A percentile compares a stretch with the other conserved stretches of the same genome.
Evolutionary conservation across 1,284 basidiomycete species (phyloP).

Genomic region (Quambalaria eucalypti): DNA sequence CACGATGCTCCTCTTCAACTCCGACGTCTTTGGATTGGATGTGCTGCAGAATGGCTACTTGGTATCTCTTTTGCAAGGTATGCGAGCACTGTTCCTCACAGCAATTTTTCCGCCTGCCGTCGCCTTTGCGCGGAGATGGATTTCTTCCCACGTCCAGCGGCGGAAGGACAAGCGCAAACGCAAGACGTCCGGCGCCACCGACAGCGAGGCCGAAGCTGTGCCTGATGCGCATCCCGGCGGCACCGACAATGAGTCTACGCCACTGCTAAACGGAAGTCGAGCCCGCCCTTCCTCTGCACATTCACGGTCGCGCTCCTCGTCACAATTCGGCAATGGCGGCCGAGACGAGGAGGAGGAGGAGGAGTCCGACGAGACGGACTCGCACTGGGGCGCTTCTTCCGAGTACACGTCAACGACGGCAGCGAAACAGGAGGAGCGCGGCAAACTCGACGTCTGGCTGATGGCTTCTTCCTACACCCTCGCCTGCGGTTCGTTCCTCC

Average conservation of each 20-base stretch:
- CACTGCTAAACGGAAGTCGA: too few relatives aligned
- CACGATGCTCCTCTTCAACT: slow-evolving; percentile 35
- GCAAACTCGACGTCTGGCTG: slow-evolving; percentile 31
- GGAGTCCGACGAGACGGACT: background rate
- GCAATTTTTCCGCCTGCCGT: slow-evolving; percentile 31
- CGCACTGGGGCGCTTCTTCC: background rate
- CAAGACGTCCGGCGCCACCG: background rate
- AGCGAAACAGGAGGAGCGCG: slow-evolving; percentile 11
- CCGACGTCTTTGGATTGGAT: slow-evolving; percentile 29
- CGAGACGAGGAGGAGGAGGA: slow-evolving; percentile 1
- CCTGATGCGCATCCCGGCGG: too few relatives aligned
- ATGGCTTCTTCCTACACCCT: slow-evolving; percentile 11
- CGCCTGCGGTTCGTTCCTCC: background rate
- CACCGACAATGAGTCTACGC: too few relatives aligned
- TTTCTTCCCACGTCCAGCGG: slow-evolving; percentile 17
- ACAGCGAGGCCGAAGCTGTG: background rate
- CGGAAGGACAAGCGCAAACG: slow-evolving; percentile 9
- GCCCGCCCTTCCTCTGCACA: too few relatives aligned
- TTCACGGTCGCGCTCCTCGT: too few relatives aligned
- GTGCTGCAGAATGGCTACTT: slow-evolving; percentile 38
- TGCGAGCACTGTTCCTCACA: slow-evolving; percentile 26
- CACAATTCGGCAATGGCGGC: background rate
- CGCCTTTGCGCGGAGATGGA: slow-evolving; percentile 17
- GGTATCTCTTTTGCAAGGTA: slow-evolving; percentile 30
- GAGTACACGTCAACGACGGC: background rate